phyloP scores from a whole-genome alignment of 2,329 filamentous ascomycete genomes.

The Ascochyta lentis region DNA sequence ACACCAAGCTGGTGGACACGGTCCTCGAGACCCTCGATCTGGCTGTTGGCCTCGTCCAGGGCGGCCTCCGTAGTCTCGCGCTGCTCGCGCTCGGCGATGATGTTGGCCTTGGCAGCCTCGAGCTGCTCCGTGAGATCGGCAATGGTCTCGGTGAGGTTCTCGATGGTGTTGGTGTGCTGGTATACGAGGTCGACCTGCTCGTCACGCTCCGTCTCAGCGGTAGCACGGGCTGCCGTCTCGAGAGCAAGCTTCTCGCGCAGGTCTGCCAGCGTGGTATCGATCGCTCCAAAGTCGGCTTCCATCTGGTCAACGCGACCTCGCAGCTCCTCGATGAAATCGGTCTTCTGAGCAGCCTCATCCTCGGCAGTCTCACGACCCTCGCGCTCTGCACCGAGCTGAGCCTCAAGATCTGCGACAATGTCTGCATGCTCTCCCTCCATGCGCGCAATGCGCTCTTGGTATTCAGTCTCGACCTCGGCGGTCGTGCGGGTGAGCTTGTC shows the following conservation, averaged over 20 bases:
- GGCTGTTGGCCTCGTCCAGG: slow-evolving; percentile 51
- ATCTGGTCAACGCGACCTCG: slow-evolving; percentile 48
- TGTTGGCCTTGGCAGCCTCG: slow-evolving; percentile 44
- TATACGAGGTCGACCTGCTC: slow-evolving; percentile 45
- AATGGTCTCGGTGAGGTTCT: slow-evolving; percentile 43
- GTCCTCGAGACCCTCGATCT: slow-evolving; percentile 51
- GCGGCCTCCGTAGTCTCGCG: slow-evolving; percentile 53
- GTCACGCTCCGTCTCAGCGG: slow-evolving; percentile 48
- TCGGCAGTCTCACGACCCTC: slow-evolving; percentile 49
- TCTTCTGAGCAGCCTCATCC: slow-evolving; percentile 48
- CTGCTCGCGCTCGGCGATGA: slow-evolving; percentile 52
- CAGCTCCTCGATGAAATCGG: slow-evolving; percentile 49
- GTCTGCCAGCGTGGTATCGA: slow-evolving; percentile 40
- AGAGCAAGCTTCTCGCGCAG: slow-evolving; percentile 45
- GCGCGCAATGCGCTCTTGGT: slow-evolving; percentile 43
- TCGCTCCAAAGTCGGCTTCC: slow-evolving; percentile 45
- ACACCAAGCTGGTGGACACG: slow-evolving; percentile 52
- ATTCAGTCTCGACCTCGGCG: slow-evolving; percentile 49
- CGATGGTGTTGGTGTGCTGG: slow-evolving; percentile 45
- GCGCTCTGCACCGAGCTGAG: slow-evolving; percentile 46
- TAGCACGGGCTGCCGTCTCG: slow-evolving; percentile 42
- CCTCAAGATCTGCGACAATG: slow-evolving; percentile 46
- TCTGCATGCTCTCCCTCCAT: slow-evolving; percentile 51
- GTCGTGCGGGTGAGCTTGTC: slow-evolving; percentile 47
- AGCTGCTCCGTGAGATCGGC: slow-evolving; percentile 50